phyloP scores from a whole-genome alignment of 345 rosid species.

The Cardamine occulta region DNA sequence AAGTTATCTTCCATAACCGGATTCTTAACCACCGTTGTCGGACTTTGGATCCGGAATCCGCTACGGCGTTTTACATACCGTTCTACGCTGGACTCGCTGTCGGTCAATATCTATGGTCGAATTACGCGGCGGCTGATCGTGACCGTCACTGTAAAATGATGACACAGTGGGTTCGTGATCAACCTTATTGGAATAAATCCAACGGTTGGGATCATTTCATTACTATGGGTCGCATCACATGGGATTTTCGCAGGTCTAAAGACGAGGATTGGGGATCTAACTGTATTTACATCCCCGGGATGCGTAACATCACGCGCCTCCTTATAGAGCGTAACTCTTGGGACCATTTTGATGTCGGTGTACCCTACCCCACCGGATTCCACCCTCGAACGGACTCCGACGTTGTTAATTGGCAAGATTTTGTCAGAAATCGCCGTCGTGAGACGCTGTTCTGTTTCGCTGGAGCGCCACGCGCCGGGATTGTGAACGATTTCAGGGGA shows the following conservation, averaged over 20 bases:
- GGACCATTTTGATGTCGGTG: constrained; percentile 95
- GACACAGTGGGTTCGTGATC: constrained; percentile 68
- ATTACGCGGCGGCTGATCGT: constrained; percentile 63
- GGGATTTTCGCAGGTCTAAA: constrained; percentile 91
- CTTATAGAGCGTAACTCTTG: constrained; percentile 95
- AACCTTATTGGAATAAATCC: constrained; percentile 65
- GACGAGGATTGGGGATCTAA: constrained; percentile 91
- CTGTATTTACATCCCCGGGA: constrained; percentile 74
- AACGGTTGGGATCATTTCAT: constrained; percentile 95
- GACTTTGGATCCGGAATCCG: constrained; percentile 65
- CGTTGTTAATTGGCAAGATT: constrained; percentile 75
- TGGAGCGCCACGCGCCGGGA: constrained; percentile 68
- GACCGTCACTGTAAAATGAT: constrained; percentile 74
- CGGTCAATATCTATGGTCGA: constrained; percentile 73
- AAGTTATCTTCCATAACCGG: constrained; percentile 82
- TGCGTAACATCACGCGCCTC: constrained; percentile 94
- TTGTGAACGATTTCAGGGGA: constrained; percentile 80
- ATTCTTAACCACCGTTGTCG: constrained; percentile 74
- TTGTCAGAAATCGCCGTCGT: constrained; percentile 62
- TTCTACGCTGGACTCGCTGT: constrained; percentile 95
- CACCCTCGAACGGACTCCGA: constrained; percentile 85
- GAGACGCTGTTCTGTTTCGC: constrained; percentile 82
- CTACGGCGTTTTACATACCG: constrained; percentile 86
- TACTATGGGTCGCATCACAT: constrained; percentile 93
- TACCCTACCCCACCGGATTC: constrained; percentile 98